Conservation (phyloP, 352 stramenopile genomes). For the Phytopythium montanum region DNA sequence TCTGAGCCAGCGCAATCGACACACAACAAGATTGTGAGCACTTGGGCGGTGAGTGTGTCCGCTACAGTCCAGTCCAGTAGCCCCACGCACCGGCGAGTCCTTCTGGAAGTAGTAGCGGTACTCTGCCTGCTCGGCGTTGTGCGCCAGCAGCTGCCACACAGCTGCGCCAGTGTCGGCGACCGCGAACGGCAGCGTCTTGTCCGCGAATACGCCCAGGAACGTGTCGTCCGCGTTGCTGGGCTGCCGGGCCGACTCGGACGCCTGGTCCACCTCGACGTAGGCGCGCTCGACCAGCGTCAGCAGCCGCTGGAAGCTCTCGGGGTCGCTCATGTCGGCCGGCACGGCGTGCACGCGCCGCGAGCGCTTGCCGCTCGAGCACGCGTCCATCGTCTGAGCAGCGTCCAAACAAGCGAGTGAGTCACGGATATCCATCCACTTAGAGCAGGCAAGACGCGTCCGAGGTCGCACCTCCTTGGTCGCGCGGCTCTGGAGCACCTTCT, state of each 20-base stretch:
- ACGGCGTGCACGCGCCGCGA: conserved; percentile 23
- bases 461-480: conserved; percentile 21
- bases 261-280: conserved; percentile 30
- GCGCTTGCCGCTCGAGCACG: conserved; percentile 20
- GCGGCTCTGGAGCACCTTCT: conserved; percentile 28
- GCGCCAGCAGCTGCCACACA: conserved; percentile 37
- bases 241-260: conserved; percentile 20
- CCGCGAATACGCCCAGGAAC: conserved; percentile 31
- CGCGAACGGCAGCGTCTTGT: conserved; percentile 44
- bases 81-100: conserved; percentile 6
- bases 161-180: conserved; percentile 26
- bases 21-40: not conserved
- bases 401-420: not conserved
- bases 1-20: not conserved
- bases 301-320: conserved; percentile 31
- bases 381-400: conserved; percentile 20
- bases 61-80: not conserved
- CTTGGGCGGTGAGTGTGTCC: no score
- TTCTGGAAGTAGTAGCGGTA: conserved; percentile 28
- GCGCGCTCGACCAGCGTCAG: conserved; percentile 26
- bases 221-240: conserved; percentile 10
- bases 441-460: not conserved
- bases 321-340: conserved; percentile 19
- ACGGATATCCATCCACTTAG: not conserved
- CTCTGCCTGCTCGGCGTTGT: conserved; percentile 30